phyloP scores from a whole-genome alignment of 2,329 filamentous ascomycete species.

The Fusarium albosuccineum region DNA sequence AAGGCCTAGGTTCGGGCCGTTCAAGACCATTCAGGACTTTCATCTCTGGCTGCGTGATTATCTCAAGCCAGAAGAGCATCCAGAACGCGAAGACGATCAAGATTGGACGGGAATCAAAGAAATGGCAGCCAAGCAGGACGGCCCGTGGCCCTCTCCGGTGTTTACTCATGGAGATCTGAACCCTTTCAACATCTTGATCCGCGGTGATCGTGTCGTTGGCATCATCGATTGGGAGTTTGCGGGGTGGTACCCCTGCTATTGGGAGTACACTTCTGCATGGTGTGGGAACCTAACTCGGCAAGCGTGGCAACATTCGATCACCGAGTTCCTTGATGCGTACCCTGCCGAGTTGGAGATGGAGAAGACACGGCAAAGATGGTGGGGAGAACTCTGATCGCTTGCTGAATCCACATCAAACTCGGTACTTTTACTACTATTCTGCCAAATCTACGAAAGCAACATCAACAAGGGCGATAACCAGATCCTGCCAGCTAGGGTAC shows the following conservation, averaged over 20 bases:
- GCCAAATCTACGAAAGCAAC: neutral
- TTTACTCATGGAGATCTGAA: conserved; percentile 64
- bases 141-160: conserved; percentile 51
- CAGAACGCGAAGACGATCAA: conserved; percentile 27
- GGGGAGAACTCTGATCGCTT: conserved; percentile 15
- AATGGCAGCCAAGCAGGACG: conserved; percentile 54
- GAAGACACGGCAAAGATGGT: conserved; percentile 69
- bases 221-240: conserved; percentile 56
- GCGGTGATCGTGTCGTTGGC: conserved; percentile 56
- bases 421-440: neutral
- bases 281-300: neutral
- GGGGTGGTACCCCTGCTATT: conserved; percentile 52
- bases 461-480: neutral
- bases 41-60: conserved; percentile 50
- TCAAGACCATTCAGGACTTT: conserved; percentile 49
- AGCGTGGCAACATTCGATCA: neutral
- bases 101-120: conserved; percentile 48
- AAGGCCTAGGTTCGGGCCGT: conserved; percentile 48
- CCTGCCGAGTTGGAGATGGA: conserved; percentile 10
- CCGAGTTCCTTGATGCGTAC: neutral
- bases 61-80: conserved; percentile 41
- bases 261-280: conserved; percentile 51
- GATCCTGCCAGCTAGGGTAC: conserved; percentile 25
- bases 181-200: conserved; percentile 58
- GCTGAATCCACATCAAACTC: neutral